phyloP scores from a whole-genome alignment of 805 yeast genomes.

The Torulaspora indica region DNA sequence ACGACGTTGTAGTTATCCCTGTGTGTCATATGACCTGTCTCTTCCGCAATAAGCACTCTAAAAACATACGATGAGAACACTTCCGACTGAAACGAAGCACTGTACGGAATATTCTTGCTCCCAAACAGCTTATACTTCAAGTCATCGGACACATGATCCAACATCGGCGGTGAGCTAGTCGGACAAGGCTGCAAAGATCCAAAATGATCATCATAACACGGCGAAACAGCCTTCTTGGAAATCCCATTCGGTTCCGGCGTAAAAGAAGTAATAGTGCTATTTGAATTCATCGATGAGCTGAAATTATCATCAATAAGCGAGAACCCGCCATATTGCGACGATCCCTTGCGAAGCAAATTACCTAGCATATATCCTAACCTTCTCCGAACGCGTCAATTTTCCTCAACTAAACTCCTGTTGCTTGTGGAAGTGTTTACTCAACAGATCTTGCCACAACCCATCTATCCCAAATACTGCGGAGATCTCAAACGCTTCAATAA shows the following conservation, averaged over 20 bases:
- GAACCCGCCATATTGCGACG: conserved; percentile 3
- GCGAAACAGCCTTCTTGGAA: conserved; percentile 1
- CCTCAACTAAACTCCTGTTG: conserved; percentile 1
- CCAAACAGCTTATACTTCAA: conserved; percentile 30
- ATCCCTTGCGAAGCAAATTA: conserved; percentile 10
- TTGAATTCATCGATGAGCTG: conserved; percentile 5
- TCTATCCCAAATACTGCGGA: conserved; percentile 2
- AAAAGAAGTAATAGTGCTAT: conserved; percentile 5
- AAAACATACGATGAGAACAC: conserved; percentile 21
- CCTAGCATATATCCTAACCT: conserved; percentile 10
- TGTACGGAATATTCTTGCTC: conserved; percentile 19
- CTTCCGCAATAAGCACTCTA: conserved; percentile 37
- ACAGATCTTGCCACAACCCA: conserved; percentile 4
- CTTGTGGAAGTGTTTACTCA: conserved; percentile 3
- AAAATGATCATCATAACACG: conserved; percentile 3
- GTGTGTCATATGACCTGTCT: conserved; percentile 37
- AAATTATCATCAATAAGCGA: conserved; percentile 3
- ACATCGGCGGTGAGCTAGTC: conserved; percentile 16
- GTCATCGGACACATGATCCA: conserved; percentile 31
- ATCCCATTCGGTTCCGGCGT: conserved; percentile 2
- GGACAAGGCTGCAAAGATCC: conserved; percentile 6
- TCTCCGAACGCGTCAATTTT: neutral
- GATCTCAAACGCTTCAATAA: neutral
- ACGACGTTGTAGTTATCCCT: conserved; percentile 35
- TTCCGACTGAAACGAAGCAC: conserved; percentile 3